Conservation (phyloP, 2,329 filamentous ascomycete species). For the Ascochyta pisi region DNA sequence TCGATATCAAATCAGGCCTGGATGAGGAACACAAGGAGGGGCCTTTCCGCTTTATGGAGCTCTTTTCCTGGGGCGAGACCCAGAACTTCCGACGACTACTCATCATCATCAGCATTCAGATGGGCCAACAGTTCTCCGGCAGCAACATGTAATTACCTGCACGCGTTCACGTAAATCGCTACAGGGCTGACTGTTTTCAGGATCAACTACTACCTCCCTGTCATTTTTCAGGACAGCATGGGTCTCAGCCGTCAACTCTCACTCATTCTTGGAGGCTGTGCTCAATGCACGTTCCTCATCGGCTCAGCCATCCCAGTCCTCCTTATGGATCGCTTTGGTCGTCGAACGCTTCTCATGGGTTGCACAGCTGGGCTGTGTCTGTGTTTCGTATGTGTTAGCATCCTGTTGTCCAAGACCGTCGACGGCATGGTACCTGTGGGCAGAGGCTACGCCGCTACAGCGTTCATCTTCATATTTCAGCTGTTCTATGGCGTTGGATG, state of each 20-base stretch:
- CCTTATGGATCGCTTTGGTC: slow-evolving; percentile 57
- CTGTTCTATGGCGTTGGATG: slow-evolving; percentile 47
- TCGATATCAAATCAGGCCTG: slow-evolving; percentile 54
- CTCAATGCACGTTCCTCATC: slow-evolving; percentile 51
- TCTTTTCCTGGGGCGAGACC: slow-evolving; percentile 53
- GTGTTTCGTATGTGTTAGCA: slow-evolving; percentile 14
- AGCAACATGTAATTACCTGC: slow-evolving; percentile 23
- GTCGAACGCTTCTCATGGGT: slow-evolving; percentile 62
- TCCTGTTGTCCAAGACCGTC: slow-evolving; percentile 24
- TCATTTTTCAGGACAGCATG: slow-evolving; percentile 59
- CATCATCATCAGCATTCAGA: slow-evolving; percentile 59
- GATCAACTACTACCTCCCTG: slow-evolving; percentile 44
- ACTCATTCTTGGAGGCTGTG: slow-evolving; percentile 54
- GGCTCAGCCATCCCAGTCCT: slow-evolving; percentile 54
- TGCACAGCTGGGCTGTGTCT: slow-evolving; percentile 4
- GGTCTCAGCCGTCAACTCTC: slow-evolving; percentile 59
- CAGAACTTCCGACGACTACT: slow-evolving; percentile 53
- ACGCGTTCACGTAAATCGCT: background rate
- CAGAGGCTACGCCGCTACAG: slow-evolving; percentile 52
- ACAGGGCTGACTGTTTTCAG: slow-evolving; percentile 5
- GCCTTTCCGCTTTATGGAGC: slow-evolving; percentile 38
- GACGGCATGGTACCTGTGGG: slow-evolving; percentile 46
- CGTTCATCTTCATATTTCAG: slow-evolving; percentile 57
- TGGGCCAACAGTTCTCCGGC: slow-evolving; percentile 56
- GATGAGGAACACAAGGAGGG: slow-evolving; percentile 56